A percentile compares a stretch with the other conserved stretches of the same genome.
phyloP scores from a whole-genome alignment of 805 yeast species.

The Metschnikowia arizonensis region DNA sequence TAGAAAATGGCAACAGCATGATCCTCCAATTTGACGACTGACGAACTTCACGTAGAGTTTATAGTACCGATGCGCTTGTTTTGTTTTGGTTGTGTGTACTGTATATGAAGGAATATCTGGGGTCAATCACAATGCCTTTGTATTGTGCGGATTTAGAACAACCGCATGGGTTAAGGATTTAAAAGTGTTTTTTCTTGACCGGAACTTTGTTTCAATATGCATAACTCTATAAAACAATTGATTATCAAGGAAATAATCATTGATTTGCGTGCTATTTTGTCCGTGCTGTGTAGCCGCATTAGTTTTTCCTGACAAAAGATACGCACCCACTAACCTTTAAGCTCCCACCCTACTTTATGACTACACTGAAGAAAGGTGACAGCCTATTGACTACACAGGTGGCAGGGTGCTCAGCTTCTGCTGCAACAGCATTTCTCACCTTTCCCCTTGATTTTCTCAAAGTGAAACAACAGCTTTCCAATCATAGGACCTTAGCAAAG shows the following conservation, averaged over 20 bases:
- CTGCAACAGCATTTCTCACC: slow-evolving; percentile 57
- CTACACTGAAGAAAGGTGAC: slow-evolving; percentile 16
- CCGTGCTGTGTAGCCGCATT: slow-evolving; percentile 2
- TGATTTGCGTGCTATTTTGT: background rate
- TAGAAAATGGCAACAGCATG: slow-evolving; percentile 17
- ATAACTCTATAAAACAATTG: background rate
- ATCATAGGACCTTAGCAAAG: slow-evolving; percentile 35
- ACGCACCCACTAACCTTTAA: background rate
- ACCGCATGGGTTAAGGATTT: background rate
- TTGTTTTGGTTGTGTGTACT: slow-evolving; percentile 3
- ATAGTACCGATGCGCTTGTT: slow-evolving; percentile 6
- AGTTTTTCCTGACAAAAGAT: slow-evolving; percentile 1
- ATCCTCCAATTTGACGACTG: background rate
- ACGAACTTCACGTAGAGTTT: background rate
- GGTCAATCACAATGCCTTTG: background rate
- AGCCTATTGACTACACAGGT: slow-evolving; percentile 54
- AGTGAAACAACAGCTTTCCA: slow-evolving; percentile 58
- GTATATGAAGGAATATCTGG: slow-evolving; percentile 6
- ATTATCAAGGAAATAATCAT: background rate
- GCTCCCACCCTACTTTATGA: slow-evolving; percentile 4
- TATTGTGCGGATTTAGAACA: background rate
- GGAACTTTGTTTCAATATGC: background rate
- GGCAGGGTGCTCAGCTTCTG: slow-evolving; percentile 60
- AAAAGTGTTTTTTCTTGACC: background rate
- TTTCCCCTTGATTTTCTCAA: slow-evolving; percentile 72